Evolutionary conservation across 768 basidiomycete species (phyloP).

Genomic region (Rhizopogon rudus): DNA sequence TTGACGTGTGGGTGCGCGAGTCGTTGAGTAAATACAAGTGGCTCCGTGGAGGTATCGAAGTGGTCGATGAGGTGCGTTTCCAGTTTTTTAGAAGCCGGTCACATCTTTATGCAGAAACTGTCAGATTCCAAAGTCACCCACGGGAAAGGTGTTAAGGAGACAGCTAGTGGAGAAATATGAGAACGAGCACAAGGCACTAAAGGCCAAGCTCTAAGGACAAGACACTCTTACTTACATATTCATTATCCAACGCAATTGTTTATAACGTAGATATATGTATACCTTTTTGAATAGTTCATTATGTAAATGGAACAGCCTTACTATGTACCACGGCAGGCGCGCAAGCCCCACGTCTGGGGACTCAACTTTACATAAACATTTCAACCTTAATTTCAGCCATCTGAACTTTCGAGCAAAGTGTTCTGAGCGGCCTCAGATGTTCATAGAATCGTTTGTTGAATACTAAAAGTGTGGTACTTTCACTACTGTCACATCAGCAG

Average conservation of each 20-base stretch:
- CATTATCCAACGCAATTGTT: not conserved
- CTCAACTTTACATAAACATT: no score
- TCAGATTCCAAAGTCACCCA: conserved; percentile 71
- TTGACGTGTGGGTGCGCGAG: conserved; percentile 59
- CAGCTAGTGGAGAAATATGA: conserved; percentile 59
- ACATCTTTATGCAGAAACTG: not conserved
- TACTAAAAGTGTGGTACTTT: no score
- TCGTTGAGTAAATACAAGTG: conserved; percentile 73
- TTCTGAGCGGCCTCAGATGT: no score
- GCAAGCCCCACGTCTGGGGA: no score
- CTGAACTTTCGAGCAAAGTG: no score
- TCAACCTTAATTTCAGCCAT: no score
- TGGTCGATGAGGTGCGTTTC: conserved; percentile 53
- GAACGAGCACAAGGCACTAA: conserved; percentile 11
- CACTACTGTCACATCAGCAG: no score
- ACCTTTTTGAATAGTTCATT: not conserved
- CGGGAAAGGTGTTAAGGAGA: conserved; percentile 66
- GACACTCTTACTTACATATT: not conserved
- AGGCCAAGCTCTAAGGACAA: conserved; percentile 20
- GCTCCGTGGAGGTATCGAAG: conserved; percentile 66
- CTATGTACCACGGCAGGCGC: no score
- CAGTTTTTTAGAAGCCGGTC: not conserved
- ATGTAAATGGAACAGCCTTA: no score
- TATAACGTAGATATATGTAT: not conserved
- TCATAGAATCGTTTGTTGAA: no score